Conservation (phyloP, 257 asterid genomes). For the Solanum appendiculatum region DNA sequence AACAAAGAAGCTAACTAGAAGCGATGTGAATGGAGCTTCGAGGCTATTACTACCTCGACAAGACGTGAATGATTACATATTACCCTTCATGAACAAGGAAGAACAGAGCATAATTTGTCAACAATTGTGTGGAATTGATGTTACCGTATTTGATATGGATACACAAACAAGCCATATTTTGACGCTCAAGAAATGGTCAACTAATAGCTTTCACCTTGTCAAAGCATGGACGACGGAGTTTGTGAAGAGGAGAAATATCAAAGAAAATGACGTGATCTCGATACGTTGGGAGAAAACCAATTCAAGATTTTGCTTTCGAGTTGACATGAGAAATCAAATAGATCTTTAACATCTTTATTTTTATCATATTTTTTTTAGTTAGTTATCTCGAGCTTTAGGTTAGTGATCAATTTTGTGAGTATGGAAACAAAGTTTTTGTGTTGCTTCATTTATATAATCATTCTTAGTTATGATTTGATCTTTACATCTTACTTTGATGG, state of each 20-base stretch:
- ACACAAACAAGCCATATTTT: no score
- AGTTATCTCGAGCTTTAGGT: neutral
- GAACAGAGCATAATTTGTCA: no score
- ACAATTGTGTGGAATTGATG: no score
- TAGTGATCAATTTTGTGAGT: neutral
- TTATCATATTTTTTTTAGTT: no score
- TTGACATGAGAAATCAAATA: neutral
- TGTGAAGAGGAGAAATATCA: neutral
- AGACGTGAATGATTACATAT: no score
- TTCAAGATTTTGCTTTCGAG: neutral
- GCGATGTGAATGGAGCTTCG: no score
- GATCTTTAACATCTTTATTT: neutral
- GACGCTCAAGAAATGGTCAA: neutral
- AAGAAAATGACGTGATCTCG: neutral
- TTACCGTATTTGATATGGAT: no score
- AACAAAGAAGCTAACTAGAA: no score
- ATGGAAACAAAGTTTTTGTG: neutral
- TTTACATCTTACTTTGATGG: no score
- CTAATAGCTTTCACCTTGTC: neutral
- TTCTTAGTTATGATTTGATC: neutral
- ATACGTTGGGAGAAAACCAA: neutral
- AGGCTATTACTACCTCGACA: no score
- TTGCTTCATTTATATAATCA: neutral
- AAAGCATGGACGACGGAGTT: neutral
- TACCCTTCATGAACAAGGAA: no score